Evolutionary conservation across 1,284 basidiomycete genomes (phyloP), one percentile per base, ranked within the genome.

Genomic region (Rhodotorula sp.): DNA sequence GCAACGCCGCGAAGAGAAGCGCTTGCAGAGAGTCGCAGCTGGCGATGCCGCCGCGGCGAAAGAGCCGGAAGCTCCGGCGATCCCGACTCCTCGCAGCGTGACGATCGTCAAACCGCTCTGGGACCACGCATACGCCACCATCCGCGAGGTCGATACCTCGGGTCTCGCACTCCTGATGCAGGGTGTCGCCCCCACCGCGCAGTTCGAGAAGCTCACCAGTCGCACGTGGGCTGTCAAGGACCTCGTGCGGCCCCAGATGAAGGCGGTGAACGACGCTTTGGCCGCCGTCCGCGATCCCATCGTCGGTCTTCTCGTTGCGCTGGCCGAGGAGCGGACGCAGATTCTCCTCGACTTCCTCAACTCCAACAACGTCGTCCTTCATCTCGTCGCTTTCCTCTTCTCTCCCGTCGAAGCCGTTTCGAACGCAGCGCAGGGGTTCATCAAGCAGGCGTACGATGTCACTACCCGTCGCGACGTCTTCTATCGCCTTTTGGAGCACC

Each of bases 391-490:
- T 29, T 84, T 95, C 46, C 87, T 94, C 79, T 83, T 97, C 51
- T 96, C 92, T 15, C 93, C 94, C 0, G 85, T 89, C 21, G 87
- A 89, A 34, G 85, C 87, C 16, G 82, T 94, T 21, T 90, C 91
- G 77, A 84, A 85, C 64, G 87, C 89, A 14, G 89, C 89, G 2
- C 90, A 93, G 80, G 86, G 86, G 43, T 81, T 96, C 14, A 85
- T 92, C 34, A 89, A 90, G 31, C 87, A 91, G 71, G 89, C 91
- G 0, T 94, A 90, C 77, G 90, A 93, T 72, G 90, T 90, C 26
- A 92, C 94, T 78, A 89, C 88, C 49, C 90, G 95, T 61, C 84
- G 87, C 43, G 94, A 96, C 74, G 93, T 91, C 80, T 90, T 96
- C 79, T 87, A 91, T 16, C 87, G 86, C 8, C 83, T 97, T 31